Evolutionary conservation across 169 alveolate species (phyloP), one percentile per base, ranked within the genome.

Genomic region (Prorocentrum cordatum): DNA sequence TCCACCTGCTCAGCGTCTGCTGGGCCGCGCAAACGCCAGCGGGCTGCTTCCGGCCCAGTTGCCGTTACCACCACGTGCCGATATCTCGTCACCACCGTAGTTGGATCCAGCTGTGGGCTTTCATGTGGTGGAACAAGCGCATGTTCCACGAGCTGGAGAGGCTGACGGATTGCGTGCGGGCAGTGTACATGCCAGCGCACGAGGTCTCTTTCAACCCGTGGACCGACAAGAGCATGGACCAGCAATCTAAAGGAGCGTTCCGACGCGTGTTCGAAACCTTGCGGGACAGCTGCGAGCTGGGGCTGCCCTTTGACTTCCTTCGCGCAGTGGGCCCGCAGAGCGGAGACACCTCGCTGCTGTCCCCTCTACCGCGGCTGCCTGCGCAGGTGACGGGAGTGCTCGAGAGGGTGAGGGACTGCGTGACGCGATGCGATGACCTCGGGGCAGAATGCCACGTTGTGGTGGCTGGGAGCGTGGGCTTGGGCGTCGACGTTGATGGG

Each of bases 21-120:
- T 79, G 89, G 89, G 89, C 89, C 0, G 75, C 89, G 4, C 89
- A 79, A 38, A 79, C 89, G 0, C 89, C 89, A n/a, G 89, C 89
- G 5, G 89, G 89, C 3, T 79, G 89, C 42, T 79, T 79, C 86
- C 47, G 54, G 38, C 54, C 84, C n/a, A 7, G 14, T 50, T 4
- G n/a, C 62, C 62, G n/a, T 50, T 35, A 68, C 59, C 58, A 24
- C 20, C 59, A 68, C n/a, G 79, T 79, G 47, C 89, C 89, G 35
- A 61, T 79, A 73, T 79, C 89, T n/a, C 39, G 26, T 0, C 89
- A 77, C 10, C 89, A 79, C 26, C 89, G 89, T 22, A 9, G 67
- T 32, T 79, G 89, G 89, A 79, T 79, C 27, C 89, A 79, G 47
- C 89, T 79, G 22, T 79, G 89, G 89, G 89, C 77, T 14, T 79